These are phyloP conservation scores for Mucor lusitanicus DNA, from an alignment of 371 early-diverging fungal species.

Conservation along the genomic window DNA sequence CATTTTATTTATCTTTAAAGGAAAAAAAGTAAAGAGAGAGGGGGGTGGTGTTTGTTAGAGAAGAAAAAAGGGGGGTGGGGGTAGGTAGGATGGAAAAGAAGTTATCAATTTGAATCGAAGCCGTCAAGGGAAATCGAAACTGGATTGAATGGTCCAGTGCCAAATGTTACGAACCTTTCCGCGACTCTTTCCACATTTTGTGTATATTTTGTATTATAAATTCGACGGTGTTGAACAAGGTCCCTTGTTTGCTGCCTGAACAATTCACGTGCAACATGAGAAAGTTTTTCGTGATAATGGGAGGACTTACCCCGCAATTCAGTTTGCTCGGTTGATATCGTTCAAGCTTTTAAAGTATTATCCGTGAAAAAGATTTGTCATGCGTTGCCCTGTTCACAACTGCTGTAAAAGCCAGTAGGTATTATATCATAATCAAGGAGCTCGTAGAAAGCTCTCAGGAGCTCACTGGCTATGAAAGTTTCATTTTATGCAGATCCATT, in stretches of 20 bases:
- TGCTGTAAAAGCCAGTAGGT: no score
- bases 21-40: slow-evolving; percentile 15
- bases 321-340: background rate
- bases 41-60: slow-evolving; percentile 19
- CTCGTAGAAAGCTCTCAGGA: no score
- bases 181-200: background rate
- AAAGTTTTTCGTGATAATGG: background rate
- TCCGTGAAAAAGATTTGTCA: slow-evolving; percentile 3
- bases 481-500: no score
- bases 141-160: background rate
- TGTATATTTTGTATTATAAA: slow-evolving; percentile 29
- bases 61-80: slow-evolving; percentile 6
- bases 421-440: no score
- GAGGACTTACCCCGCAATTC: slow-evolving; percentile 14
- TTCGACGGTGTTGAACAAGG: slow-evolving; percentile 13
- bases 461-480: no score
- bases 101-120: background rate
- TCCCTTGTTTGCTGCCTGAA: slow-evolving; percentile 15
- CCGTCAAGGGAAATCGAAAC: background rate
- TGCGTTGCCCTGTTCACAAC: background rate
- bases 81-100: slow-evolving; percentile 4
- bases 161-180: slow-evolving; percentile 18
- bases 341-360: background rate
- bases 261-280: slow-evolving; percentile 17
- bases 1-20: slow-evolving; percentile 15